phyloP scores from a whole-genome alignment of 2,329 filamentous ascomycete species.

The Fusarium brachygibbosum region DNA sequence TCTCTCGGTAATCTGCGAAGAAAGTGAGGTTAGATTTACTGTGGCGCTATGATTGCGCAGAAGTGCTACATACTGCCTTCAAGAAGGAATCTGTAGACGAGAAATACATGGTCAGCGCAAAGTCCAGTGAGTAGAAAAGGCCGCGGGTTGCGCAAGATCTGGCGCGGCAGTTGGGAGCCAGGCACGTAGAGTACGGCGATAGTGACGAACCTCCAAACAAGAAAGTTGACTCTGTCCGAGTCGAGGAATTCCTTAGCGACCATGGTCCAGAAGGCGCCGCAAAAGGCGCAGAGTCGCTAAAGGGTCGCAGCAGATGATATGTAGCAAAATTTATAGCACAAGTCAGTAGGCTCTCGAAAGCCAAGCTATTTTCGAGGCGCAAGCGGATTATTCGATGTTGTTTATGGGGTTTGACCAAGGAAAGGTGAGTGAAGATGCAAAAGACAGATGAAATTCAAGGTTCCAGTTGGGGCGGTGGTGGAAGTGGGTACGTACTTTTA shows the following conservation, averaged over 20 bases:
- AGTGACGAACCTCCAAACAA: conserved; percentile 76
- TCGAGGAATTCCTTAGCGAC: conserved; percentile 71
- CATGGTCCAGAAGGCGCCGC: conserved; percentile 59
- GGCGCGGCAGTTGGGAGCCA: conserved; percentile 35
- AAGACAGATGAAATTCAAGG: conserved; percentile 55
- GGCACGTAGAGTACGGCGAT: conserved; percentile 43
- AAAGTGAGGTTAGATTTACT: conserved; percentile 46
- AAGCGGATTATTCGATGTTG: conserved; percentile 31
- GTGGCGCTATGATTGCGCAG: conserved; percentile 35
- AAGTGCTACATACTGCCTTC: conserved; percentile 70
- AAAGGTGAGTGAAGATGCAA: conserved; percentile 53
- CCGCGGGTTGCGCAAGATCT: conserved; percentile 22
- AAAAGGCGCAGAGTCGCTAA: conserved; percentile 52
- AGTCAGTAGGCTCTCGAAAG: conserved; percentile 35
- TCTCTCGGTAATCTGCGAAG: conserved; percentile 73
- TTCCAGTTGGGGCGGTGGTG: conserved; percentile 48
- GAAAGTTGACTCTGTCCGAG: conserved; percentile 77
- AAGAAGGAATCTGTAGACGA: conserved; percentile 66
- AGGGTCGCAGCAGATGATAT: conserved; percentile 35
- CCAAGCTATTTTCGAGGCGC: conserved; percentile 36
- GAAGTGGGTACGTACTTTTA: conserved; percentile 48
- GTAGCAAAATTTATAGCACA: conserved; percentile 24
- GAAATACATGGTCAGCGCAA: conserved; percentile 42
- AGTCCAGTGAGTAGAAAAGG: conserved; percentile 19
- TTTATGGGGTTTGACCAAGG: conserved; percentile 40